phyloP scores from a whole-genome alignment of 176 grass and related monocot species.

The Olyra latifolia region DNA sequence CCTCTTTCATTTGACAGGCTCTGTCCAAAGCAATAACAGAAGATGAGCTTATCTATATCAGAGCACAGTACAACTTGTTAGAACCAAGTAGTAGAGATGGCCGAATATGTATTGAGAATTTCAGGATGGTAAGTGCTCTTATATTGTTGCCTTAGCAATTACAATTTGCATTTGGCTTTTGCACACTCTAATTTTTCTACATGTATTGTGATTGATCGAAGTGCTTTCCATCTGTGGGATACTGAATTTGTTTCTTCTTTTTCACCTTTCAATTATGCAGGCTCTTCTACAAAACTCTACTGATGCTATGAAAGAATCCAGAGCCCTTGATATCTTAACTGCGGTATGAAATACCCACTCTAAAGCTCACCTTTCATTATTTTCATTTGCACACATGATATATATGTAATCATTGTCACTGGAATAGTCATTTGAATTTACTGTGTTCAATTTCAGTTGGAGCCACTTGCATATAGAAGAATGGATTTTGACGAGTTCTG shows the following conservation, averaged over 20 bases:
- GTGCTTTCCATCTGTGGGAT: background rate
- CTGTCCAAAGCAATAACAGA: constrained; percentile 91
- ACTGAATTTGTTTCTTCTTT: background rate
- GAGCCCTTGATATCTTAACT: constrained; percentile 81
- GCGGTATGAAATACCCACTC: constrained; percentile 56
- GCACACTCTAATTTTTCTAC: background rate
- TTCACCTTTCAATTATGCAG: constrained; percentile 50
- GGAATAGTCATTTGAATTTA: constrained; percentile 17
- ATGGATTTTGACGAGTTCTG: constrained; percentile 98
- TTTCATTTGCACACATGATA: constrained; percentile 21
- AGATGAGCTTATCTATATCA: constrained; percentile 87
- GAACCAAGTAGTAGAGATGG: constrained; percentile 80
- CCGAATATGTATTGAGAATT: constrained; percentile 79
- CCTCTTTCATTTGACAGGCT: constrained; percentile 52
- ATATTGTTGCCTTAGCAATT: background rate
- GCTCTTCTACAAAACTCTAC: constrained; percentile 77
- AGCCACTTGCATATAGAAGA: constrained; percentile 88
- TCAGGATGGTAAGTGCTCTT: constrained; percentile 66
- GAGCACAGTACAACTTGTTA: constrained; percentile 81
- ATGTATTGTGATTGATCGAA: constrained; percentile 7
- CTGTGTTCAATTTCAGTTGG: constrained; percentile 64
- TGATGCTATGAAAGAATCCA: constrained; percentile 96
- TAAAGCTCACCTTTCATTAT: background rate
- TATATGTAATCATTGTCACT: background rate
- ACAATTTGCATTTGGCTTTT: background rate